A percentile compares a stretch with the other conserved stretches of the same genome.
Evolutionary conservation across 2,329 filamentous ascomycete species (phyloP).

Genomic region (Coleophoma crateriformis): DNA sequence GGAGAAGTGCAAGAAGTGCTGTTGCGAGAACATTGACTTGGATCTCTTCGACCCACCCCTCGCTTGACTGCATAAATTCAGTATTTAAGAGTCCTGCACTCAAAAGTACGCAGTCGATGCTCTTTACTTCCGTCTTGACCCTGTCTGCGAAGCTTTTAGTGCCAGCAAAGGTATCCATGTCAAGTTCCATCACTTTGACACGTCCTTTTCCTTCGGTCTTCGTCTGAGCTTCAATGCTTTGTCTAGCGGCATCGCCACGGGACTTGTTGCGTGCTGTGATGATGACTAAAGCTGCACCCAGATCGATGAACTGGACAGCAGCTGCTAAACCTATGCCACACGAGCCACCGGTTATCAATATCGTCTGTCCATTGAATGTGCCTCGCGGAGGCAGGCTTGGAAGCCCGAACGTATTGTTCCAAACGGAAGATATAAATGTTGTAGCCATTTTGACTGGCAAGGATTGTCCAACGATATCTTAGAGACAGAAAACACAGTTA

Average conservation of each 20-base stretch:
- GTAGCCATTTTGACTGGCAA: conserved; percentile 2
- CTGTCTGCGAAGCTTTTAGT: conserved; percentile 17
- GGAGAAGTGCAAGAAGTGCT: conserved; percentile 43
- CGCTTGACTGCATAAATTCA: conserved; percentile 14
- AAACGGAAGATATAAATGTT: conserved; percentile 6
- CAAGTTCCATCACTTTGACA: conserved; percentile 17
- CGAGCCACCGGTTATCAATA: conserved; percentile 36
- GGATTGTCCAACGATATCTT: not conserved
- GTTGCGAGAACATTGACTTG: conserved; percentile 56
- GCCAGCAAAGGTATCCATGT: conserved; percentile 19
- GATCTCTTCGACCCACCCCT: conserved; percentile 45
- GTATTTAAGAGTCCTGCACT: conserved; percentile 22
- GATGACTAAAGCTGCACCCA: conserved; percentile 32
- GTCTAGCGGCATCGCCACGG: conserved; percentile 32
- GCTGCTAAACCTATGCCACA: conserved; percentile 34
- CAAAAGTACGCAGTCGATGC: conserved; percentile 22
- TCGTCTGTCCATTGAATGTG: conserved; percentile 21
- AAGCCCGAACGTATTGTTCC: conserved; percentile 18
- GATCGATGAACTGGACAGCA: conserved; percentile 32
- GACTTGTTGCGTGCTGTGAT: conserved; percentile 32
- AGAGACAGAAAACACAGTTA: not conserved
- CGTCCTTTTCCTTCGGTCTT: conserved; percentile 9
- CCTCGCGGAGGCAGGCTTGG: conserved; percentile 17
- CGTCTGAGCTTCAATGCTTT: conserved; percentile 26
- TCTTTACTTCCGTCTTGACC: conserved; percentile 14